Conservation (phyloP, 305 asterid species). For the Solanum chacoense region DNA sequence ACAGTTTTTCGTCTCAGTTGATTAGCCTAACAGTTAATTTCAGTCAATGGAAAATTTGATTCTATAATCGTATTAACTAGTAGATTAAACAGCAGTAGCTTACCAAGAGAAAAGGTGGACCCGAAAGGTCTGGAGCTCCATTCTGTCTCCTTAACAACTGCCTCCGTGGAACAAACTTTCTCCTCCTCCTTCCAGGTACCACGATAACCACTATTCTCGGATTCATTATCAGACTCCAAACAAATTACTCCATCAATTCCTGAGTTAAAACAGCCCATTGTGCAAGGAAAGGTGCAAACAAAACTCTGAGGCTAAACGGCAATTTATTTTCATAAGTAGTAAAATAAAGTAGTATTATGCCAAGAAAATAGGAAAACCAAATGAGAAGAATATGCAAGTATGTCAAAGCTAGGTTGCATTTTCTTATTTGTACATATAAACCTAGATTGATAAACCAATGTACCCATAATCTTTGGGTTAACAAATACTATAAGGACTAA, state of each 20-base stretch:
- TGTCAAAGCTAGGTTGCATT: neutral
- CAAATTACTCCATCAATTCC: slow-evolving; percentile 41
- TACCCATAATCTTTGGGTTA: neutral
- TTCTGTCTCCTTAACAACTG: slow-evolving; percentile 22
- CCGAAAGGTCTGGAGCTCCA: slow-evolving; percentile 22
- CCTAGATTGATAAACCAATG: neutral
- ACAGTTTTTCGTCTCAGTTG: slow-evolving; percentile 13
- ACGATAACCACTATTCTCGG: slow-evolving; percentile 24
- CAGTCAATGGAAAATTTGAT: slow-evolving; percentile 4
- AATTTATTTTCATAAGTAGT: neutral
- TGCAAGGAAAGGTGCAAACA: neutral
- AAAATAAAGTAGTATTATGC: neutral
- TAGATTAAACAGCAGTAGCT: neutral
- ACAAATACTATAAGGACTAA: neutral
- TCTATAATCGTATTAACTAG: neutral
- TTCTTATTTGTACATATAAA: neutral
- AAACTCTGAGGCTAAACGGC: neutral
- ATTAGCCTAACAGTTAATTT: slow-evolving; percentile 25
- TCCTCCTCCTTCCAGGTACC: slow-evolving; percentile 20
- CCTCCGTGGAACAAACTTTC: slow-evolving; percentile 15
- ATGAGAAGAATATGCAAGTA: neutral
- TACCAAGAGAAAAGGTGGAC: slow-evolving; percentile 34
- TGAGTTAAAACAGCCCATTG: neutral
- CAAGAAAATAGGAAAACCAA: neutral
- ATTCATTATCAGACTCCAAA: slow-evolving; percentile 70